Conservation (phyloP, 768 basidiomycete genomes). For the Mycena galericulata region DNA sequence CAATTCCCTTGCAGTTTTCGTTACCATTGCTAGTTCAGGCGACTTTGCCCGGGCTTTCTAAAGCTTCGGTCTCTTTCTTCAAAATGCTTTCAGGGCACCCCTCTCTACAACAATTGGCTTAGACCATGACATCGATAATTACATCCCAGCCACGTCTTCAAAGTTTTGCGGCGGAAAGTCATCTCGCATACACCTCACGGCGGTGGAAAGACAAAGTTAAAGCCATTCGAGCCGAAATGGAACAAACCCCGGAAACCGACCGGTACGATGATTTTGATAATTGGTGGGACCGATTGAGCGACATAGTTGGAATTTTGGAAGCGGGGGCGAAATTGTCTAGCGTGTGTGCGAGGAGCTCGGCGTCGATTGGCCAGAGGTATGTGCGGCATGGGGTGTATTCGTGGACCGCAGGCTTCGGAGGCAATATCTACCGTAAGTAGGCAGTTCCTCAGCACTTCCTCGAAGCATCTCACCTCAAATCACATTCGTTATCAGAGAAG, state of each 20-base stretch:
- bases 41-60: constrained; percentile 87
- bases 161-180: constrained; percentile 78
- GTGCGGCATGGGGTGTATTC: constrained; percentile 90
- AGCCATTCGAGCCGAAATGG: constrained; percentile 78
- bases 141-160: constrained; percentile 80
- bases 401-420: constrained; percentile 84
- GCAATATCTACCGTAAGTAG: constrained; percentile 85
- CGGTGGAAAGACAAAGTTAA: constrained; percentile 85
- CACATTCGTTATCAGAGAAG: constrained; percentile 62
- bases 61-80: constrained; percentile 86
- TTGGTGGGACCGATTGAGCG: constrained; percentile 86
- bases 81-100: constrained; percentile 78
- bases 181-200: constrained; percentile 81
- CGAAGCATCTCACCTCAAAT: constrained; percentile 12
- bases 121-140: constrained; percentile 73
- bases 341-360: constrained; percentile 82
- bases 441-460: constrained; percentile 3
- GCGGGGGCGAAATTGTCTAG: constrained; percentile 77
- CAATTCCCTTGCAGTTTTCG: constrained; percentile 70
- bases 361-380: constrained; percentile 91
- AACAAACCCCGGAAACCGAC: constrained; percentile 73
- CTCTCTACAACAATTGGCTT: constrained; percentile 77
- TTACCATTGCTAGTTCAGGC: constrained; percentile 56
- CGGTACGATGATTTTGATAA: constrained; percentile 78
- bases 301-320: constrained; percentile 85